These are phyloP conservation scores for Vaucheria bursata DNA, from an alignment of 352 stramenopile species.

Conservation along the genomic window DNA sequence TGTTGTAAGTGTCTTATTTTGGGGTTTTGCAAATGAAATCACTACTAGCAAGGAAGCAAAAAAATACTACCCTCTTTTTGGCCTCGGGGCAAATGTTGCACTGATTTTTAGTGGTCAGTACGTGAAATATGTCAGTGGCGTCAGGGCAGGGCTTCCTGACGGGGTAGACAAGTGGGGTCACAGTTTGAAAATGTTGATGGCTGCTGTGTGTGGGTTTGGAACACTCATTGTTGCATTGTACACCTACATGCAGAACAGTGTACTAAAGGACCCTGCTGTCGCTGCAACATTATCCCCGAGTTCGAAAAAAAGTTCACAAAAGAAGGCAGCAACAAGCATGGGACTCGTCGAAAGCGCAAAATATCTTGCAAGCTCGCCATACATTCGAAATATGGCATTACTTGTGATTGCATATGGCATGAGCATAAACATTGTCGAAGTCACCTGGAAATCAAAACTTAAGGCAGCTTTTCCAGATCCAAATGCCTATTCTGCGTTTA, in stretches of 20 bases:
- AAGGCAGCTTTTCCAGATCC: slow-evolving; percentile 68
- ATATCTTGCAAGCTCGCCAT: slow-evolving; percentile 58
- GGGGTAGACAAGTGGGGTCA: not conserved
- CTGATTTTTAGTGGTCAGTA: slow-evolving; percentile 73
- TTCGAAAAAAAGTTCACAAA: slow-evolving; percentile 23
- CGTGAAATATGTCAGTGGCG: slow-evolving; percentile 51
- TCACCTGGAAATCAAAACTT: slow-evolving; percentile 69
- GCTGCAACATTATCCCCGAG: not conserved
- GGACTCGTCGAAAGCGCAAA: slow-evolving; percentile 41
- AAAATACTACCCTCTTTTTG: slow-evolving; percentile 69
- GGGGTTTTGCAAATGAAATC: slow-evolving; percentile 74
- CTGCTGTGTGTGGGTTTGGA: not conserved
- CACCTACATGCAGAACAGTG: not conserved
- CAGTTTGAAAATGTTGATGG: not conserved
- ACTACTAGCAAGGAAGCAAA: slow-evolving; percentile 65
- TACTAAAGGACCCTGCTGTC: not conserved
- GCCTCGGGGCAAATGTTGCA: slow-evolving; percentile 66
- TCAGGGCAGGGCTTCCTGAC: not conserved
- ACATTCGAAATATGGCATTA: slow-evolving; percentile 61
- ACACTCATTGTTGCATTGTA: not conserved
- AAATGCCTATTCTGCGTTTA: slow-evolving; percentile 75
- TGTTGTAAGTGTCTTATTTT: slow-evolving; percentile 70
- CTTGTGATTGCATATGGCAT: slow-evolving; percentile 69
- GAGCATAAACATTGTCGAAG: slow-evolving; percentile 71
- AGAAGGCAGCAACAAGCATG: slow-evolving; percentile 63